Evolutionary conservation across 345 rosid species (phyloP).

Genomic region (Bruguiera sexangula): DNA sequence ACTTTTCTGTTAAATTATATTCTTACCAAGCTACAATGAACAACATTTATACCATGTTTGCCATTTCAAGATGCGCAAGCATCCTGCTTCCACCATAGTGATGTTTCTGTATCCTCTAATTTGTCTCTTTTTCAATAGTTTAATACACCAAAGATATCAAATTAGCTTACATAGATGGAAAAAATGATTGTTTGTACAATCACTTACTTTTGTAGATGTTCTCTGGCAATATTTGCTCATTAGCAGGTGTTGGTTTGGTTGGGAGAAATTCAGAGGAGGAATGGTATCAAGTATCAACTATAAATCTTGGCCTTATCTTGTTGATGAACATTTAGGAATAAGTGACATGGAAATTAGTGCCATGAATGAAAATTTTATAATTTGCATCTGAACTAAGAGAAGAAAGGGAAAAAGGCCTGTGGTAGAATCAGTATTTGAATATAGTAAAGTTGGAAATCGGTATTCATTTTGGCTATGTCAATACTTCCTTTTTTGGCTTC

Average conservation of each 20-base stretch:
- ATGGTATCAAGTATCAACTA: too few relatives aligned
- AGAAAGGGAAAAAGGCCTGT: neutral
- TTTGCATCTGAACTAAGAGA: neutral
- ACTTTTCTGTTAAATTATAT: slow-evolving; percentile 13
- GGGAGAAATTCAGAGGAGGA: neutral
- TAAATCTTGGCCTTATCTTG: too few relatives aligned
- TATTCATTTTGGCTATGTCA: neutral
- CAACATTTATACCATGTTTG: neutral
- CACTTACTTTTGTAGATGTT: slow-evolving; percentile 27
- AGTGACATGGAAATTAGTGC: too few relatives aligned
- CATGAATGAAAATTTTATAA: neutral
- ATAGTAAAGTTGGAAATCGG: neutral
- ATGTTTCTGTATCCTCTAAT: slow-evolving; percentile 16
- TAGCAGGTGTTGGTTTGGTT: neutral
- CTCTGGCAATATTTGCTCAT: slow-evolving; percentile 22
- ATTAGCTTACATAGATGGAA: neutral
- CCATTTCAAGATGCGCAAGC: slow-evolving; percentile 11
- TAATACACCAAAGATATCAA: slow-evolving; percentile 8
- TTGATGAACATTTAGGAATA: too few relatives aligned
- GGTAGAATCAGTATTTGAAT: neutral
- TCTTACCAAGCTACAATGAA: neutral
- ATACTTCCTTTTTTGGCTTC: slow-evolving; percentile 8
- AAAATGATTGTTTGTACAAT: slow-evolving; percentile 12
- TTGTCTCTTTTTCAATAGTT: slow-evolving; percentile 23
- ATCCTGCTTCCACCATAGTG: slow-evolving; percentile 22